Conservation (phyloP, 257 asterid genomes). For the Ligustrum vulgare region DNA sequence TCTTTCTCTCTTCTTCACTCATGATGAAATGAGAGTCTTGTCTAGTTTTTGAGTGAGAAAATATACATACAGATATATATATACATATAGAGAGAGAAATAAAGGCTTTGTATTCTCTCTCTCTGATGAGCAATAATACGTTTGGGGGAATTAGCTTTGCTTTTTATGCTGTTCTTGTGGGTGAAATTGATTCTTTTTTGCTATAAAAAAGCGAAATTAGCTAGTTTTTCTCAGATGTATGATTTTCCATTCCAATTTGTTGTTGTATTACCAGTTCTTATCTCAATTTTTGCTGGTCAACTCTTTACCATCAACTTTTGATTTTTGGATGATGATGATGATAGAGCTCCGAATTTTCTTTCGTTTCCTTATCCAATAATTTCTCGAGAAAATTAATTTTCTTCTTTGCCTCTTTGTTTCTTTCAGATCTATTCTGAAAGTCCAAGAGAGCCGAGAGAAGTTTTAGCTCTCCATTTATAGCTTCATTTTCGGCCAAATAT, state of each 20-base stretch:
- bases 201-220: not conserved
- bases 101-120: constrained; percentile 1
- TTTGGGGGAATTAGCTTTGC: not conserved
- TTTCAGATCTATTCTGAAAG: constrained; percentile 34
- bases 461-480: constrained; percentile 8
- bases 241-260: not conserved
- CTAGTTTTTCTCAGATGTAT: not conserved
- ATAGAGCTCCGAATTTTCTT: constrained; percentile 2
- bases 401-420: not conserved
- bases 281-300: constrained; percentile 1
- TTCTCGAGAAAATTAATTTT: not conserved
- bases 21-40: constrained; percentile 9
- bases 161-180: not conserved
- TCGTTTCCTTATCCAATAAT: constrained; percentile 1
- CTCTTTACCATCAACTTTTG: constrained; percentile 21
- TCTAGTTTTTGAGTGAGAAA: not conserved
- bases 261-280: not conserved
- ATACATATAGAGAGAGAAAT: not conserved
- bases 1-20: not conserved
- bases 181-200: not conserved
- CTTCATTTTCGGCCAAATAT: not conserved
- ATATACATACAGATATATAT: not conserved
- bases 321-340: constrained; percentile 17
- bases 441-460: constrained; percentile 6
- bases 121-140: constrained; percentile 1